These are phyloP conservation scores for Podospora australis DNA, from an alignment of 495 filamentous ascomycete species.

Conservation along the genomic window DNA sequence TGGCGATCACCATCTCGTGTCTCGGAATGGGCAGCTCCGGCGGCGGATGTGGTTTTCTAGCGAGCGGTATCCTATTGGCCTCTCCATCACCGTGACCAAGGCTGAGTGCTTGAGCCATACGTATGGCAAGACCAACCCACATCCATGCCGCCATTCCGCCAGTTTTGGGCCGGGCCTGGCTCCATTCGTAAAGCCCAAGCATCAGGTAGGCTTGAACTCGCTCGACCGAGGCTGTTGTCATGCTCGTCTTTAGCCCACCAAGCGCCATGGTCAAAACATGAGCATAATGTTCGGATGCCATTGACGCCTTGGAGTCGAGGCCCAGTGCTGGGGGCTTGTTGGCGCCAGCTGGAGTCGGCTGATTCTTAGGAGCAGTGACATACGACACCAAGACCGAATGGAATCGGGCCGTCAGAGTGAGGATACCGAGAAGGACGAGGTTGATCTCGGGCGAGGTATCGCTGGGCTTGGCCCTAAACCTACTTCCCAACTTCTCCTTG, in stretches of 20 bases:
- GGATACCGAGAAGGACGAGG: conserved; percentile 68
- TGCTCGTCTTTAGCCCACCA: conserved; percentile 48
- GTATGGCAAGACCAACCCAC: conserved; percentile 69
- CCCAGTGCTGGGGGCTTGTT: conserved; percentile 30
- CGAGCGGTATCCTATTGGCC: conserved; percentile 17
- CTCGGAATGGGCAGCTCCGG: conserved; percentile 18
- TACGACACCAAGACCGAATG: conserved; percentile 63
- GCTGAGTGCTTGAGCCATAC: conserved; percentile 64
- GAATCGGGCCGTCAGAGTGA: conserved; percentile 75
- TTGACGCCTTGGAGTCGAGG: conserved; percentile 47
- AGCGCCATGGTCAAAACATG: conserved; percentile 61
- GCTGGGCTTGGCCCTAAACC: conserved; percentile 31
- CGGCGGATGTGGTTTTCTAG: background rate
- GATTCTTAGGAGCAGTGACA: conserved; percentile 39
- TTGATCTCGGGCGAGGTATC: conserved; percentile 47
- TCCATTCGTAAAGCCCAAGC: conserved; percentile 82
- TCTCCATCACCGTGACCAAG: conserved; percentile 57
- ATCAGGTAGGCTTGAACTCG: conserved; percentile 72
- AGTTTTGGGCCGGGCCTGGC: conserved; percentile 50
- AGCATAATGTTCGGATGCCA: conserved; percentile 75
- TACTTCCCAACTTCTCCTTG: conserved; percentile 46
- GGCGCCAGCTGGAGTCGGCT: conserved; percentile 17
- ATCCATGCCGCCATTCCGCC: conserved; percentile 72
- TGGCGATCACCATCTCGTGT: conserved; percentile 54
- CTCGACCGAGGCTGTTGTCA: conserved; percentile 56